phyloP scores from a whole-genome alignment of 139 green algal genomes.

The Chlorella sp. region DNA sequence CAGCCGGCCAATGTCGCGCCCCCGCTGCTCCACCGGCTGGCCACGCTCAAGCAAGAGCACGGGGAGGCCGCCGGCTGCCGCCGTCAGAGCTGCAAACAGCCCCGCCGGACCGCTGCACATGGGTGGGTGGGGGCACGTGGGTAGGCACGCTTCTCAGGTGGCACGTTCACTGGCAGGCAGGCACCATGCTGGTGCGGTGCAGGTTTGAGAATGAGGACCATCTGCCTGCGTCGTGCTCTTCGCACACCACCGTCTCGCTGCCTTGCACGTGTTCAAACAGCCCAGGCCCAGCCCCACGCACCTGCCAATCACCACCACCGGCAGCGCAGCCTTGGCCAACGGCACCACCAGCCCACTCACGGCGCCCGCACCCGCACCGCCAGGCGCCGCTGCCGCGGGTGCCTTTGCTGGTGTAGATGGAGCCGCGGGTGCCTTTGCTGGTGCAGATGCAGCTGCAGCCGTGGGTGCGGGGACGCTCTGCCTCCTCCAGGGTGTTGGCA shows the following conservation, averaged over 20 bases:
- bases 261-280: too few species aligned
- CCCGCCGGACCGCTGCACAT: slow-evolving; percentile 69
- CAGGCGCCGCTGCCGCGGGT: not conserved
- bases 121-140: too few species aligned
- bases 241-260: too few species aligned
- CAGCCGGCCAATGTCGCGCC: slow-evolving; percentile 75
- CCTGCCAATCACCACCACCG: slow-evolving; percentile 22
- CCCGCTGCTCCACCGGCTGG: slow-evolving; percentile 71
- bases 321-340: not conserved
- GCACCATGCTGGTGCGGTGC: too few species aligned
- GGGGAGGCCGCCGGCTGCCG: slow-evolving; percentile 50
- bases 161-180: too few species aligned
- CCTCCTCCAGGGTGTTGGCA: not conserved
- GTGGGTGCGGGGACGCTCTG: not conserved
- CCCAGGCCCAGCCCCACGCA: not conserved
- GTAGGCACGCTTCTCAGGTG: too few species aligned
- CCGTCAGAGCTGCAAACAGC: slow-evolving; percentile 71
- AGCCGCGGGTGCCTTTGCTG: not conserved
- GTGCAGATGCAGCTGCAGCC: not conserved
- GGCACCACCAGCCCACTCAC: not conserved
- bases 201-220: too few species aligned
- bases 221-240: too few species aligned
- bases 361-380: not conserved
- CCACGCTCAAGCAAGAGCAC: slow-evolving; percentile 75
- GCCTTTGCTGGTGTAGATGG: not conserved